Percentiles rank a stretch among this genome's conserved stretches.
Evolutionary conservation across 805 yeast genomes (phyloP).

Genomic region (Wickerhamiella slavikovae): DNA sequence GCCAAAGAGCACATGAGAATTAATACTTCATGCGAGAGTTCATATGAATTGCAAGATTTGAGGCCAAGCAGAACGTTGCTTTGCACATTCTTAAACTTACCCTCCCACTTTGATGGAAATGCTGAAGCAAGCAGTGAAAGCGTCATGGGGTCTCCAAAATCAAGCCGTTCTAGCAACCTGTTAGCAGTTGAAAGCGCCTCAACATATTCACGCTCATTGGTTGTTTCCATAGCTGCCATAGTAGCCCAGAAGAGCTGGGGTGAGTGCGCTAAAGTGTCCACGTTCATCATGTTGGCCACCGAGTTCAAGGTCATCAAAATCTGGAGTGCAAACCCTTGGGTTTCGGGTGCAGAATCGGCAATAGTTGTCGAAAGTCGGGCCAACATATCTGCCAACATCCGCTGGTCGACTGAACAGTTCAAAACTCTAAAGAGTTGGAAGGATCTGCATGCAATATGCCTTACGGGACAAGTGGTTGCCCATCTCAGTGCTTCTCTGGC

Average conservation of each 20-base stretch:
- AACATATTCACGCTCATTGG: slow-evolving; percentile 82
- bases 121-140: slow-evolving; percentile 65
- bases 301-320: slow-evolving; percentile 91
- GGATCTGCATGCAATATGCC: slow-evolving; percentile 92
- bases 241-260: slow-evolving; percentile 94
- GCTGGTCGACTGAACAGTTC: slow-evolving; percentile 60
- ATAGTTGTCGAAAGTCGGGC: slow-evolving; percentile 84
- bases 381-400: slow-evolving; percentile 82
- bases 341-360: slow-evolving; percentile 71
- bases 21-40: slow-evolving; percentile 49
- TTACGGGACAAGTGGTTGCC: slow-evolving; percentile 95
- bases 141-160: slow-evolving; percentile 65
- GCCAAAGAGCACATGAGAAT: slow-evolving; percentile 47
- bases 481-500: slow-evolving; percentile 61
- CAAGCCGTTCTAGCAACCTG: slow-evolving; percentile 71
- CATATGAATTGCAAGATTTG: slow-evolving; percentile 62
- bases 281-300: slow-evolving; percentile 63
- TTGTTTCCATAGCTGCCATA: slow-evolving; percentile 74
- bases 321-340: slow-evolving; percentile 94
- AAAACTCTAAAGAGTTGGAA: slow-evolving; percentile 81
- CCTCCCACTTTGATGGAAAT: slow-evolving; percentile 93
- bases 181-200: slow-evolving; percentile 69
- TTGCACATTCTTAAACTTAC: slow-evolving; percentile 76
- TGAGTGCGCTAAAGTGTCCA: slow-evolving; percentile 59
- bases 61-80: slow-evolving; percentile 62